A percentile compares a stretch with the other conserved stretches of the same genome.
phyloP scores from a whole-genome alignment of 176 grass and related monocot species.

The Triticum urartu region DNA sequence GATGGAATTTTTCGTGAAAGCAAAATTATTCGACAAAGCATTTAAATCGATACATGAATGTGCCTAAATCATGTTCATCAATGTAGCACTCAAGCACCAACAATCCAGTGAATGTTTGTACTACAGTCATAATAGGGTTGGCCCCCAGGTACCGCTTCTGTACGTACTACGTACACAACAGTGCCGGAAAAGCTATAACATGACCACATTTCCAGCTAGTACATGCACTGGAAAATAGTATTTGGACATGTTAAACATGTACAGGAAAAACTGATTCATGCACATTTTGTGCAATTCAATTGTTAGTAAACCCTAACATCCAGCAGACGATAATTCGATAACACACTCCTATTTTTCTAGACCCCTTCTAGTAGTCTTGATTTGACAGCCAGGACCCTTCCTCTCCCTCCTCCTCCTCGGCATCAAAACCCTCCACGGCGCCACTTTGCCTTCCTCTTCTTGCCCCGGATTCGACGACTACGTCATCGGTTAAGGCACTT shows the following conservation, averaged over 20 bases:
- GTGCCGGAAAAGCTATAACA: not conserved
- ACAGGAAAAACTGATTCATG: not conserved
- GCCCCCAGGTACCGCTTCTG: slow-evolving; percentile 22
- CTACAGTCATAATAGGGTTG: slow-evolving; percentile 31
- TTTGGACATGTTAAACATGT: no score
- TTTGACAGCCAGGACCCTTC: not conserved
- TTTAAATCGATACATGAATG: slow-evolving; percentile 48
- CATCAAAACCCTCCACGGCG: not conserved
- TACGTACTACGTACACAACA: slow-evolving; percentile 33
- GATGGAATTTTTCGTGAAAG: not conserved
- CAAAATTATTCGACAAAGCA: slow-evolving; percentile 36
- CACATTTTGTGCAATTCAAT: not conserved
- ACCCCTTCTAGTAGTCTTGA: not conserved
- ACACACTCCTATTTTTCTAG: not conserved
- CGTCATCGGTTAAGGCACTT: no score
- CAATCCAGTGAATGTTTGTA: slow-evolving; percentile 49
- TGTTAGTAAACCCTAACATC: not conserved
- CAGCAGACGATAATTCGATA: not conserved
- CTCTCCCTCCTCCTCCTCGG: not conserved
- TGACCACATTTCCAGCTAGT: not conserved
- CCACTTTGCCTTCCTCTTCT: no score
- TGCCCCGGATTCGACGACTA: no score
- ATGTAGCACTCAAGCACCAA: slow-evolving; percentile 40
- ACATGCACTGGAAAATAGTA: not conserved
- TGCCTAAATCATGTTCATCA: slow-evolving; percentile 54